These are phyloP conservation scores for Cordyceps militaris DNA, from an alignment of 2,329 filamentous ascomycete genomes.

Conservation along the genomic window DNA sequence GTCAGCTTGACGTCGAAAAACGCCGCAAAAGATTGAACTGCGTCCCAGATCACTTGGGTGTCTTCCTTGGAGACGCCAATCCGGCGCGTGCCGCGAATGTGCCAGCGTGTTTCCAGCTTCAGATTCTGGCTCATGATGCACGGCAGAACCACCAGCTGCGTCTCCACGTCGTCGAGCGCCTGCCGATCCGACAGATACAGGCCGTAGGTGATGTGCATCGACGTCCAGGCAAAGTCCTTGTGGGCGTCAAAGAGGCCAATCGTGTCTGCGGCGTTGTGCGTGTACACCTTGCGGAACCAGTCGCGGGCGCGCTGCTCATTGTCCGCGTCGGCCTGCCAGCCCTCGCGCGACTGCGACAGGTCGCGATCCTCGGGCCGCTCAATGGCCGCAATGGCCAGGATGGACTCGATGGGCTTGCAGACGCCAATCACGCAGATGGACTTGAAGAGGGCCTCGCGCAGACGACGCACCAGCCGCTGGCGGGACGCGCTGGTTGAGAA, in stretches of 20 bases:
- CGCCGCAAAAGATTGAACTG: constrained; percentile 19
- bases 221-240: constrained; percentile 41
- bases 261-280: constrained; percentile 35
- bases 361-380: constrained; percentile 51
- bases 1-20: constrained; percentile 21
- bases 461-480: constrained; percentile 39
- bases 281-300: constrained; percentile 52
- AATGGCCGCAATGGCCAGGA: constrained; percentile 46
- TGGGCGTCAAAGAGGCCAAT: constrained; percentile 30
- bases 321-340: constrained; percentile 50
- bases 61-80: constrained; percentile 23
- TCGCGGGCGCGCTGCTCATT: constrained; percentile 45
- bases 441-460: constrained; percentile 55
- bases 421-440: constrained; percentile 51
- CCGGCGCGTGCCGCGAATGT: constrained; percentile 27
- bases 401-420: constrained; percentile 54
- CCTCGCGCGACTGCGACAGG: constrained; percentile 43
- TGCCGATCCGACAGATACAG: constrained; percentile 50
- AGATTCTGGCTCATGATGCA: constrained; percentile 55
- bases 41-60: constrained; percentile 22
- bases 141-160: constrained; percentile 45
- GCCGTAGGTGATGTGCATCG: constrained; percentile 49
- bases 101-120: constrained; percentile 45
- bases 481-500: constrained; percentile 36
- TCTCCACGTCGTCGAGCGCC: constrained; percentile 47